phyloP scores from a whole-genome alignment of 495 filamentous ascomycete genomes.

The Hypoxylon cercidicola region DNA sequence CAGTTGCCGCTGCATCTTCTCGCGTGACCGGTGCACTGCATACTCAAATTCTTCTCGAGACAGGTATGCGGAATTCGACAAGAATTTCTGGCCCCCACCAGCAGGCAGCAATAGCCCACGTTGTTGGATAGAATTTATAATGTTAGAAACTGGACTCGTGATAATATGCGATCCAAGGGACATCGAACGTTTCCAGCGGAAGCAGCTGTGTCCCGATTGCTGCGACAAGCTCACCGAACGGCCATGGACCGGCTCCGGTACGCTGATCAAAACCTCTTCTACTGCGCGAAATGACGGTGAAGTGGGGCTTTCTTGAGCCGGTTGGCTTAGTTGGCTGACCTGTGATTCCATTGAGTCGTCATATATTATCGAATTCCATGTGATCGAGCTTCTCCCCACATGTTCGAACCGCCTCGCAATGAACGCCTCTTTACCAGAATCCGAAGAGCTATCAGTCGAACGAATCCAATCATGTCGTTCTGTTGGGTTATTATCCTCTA shows the following conservation, averaged over 20 bases:
- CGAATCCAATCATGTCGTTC: conserved; percentile 40
- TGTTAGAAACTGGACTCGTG: conserved; percentile 26
- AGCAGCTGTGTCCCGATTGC: conserved; percentile 6
- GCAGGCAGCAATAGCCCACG: conserved; percentile 35
- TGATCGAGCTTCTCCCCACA: conserved; percentile 38
- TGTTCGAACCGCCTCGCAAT: conserved; percentile 9
- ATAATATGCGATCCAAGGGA: conserved; percentile 16
- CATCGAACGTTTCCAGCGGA: conserved; percentile 18
- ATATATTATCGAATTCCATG: conserved; percentile 53
- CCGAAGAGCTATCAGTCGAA: conserved; percentile 46
- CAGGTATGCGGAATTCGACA: conserved; percentile 33
- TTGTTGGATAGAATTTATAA: conserved; percentile 42
- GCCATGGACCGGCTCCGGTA: conserved; percentile 12
- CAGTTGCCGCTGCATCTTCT: conserved; percentile 71
- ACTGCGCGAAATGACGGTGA: conserved; percentile 4
- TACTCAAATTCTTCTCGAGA: conserved; percentile 33
- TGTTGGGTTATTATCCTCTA: conserved; percentile 33
- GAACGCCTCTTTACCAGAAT: conserved; percentile 17
- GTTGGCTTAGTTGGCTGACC: not conserved
- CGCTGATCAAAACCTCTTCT: conserved; percentile 8
- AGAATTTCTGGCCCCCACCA: conserved; percentile 9
- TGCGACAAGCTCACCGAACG: conserved; percentile 10
- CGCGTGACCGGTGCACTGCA: conserved; percentile 53
- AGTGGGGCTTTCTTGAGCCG: conserved; percentile 14
- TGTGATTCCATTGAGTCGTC: conserved; percentile 3